Evolutionary conservation across 225 moss, liverwort and hornwort species (phyloP), one percentile per base, ranked within the genome.

Genomic region (Polytrichum commune): DNA sequence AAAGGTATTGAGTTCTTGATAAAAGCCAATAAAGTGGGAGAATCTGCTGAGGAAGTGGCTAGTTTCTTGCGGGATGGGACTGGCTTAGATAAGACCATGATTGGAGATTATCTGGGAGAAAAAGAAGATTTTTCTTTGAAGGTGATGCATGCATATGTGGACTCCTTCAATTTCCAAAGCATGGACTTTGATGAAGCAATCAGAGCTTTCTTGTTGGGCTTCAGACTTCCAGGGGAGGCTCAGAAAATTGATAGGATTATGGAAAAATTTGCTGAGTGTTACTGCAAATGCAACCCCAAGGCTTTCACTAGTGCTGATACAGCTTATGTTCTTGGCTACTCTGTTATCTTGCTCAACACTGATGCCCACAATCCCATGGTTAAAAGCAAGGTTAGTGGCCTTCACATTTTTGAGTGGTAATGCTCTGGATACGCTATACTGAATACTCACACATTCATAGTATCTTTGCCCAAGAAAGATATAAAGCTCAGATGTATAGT

Each of bases 181-280:
- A 82, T 79, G 57, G 82, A 90, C 46, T 90, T 90, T 65, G 89
- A 90, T 76, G 89, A 90, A 70, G 80, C 89, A 53, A 90, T 90
- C 55, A 81, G 89, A 68, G 69, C 71, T 10, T 84, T 90, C 55
- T 65, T 90, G 63, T 77, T 90, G 72, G 89, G 89, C 22, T 90
- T 90, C 69, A 81, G 89, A 33, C 89, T 90, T 57, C 89, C 89
- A 23, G 89, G 89, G 28, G 89, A 90, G 70, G 86, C 89, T 62
- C 86, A 90, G 73, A 90, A 90, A 75, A 90, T 90, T 67, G 89
- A 90, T 74, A 77, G 89, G 55, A 90, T 90, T 8, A 90, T 90
- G 89, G 89, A 90, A 73, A 90, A 90, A 69, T 90, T 90, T 66
- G 89, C 89, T 28, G 86, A 86, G 61, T 77, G 86, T 54, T 90